Base-by-base conservation (phyloP, 257 asterid genomes). In the Parsonsia alboflavescens region DNA sequence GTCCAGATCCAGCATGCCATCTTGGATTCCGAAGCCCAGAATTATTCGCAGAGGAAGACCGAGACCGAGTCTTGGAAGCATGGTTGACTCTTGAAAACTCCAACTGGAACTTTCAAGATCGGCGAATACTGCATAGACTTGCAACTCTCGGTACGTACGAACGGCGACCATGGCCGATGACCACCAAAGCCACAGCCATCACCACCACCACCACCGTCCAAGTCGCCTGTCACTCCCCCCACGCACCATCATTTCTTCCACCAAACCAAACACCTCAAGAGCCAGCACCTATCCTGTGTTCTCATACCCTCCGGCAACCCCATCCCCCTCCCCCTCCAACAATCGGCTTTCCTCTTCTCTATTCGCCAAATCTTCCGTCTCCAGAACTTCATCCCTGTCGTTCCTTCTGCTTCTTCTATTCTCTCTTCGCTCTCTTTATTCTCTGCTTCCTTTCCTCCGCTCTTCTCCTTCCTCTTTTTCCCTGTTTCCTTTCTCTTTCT, bases 351-450 rank as follows among this genome's bases (percentile, higher is more conserved):
- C 94, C 15, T 67, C 72, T 69, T 77, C 70, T 59, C 24, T 45
- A 71, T 30, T 80, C 80, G 64, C 85, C 85, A 81, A 75, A 73
- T 75, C 76, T 58, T 73, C 81, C 63, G 54, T 76, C 49, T 21
- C 81, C 67, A 78, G 54, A 26, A 78, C 85, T 15, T 78, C 82
- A 53, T 72, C 84, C 33, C 30, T 77, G 9, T 87, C 95, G 48
- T 76, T 86, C 72, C 85, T 92, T 22, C 82, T 78, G 82, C 88
- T 88, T 62, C 86, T 94, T 49, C 94, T 91, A 68, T 89, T 89
- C 88, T 90, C 98, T 17, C 97, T 91, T 82, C 97, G 97, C 11
- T 91, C 98, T 2, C 87, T 93, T 21, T 93, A 91, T 82, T 89
- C 97, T 46, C 96, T 91, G 65, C 90, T 91, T 70, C 97, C 97